These are phyloP conservation scores for Alternaria atra DNA, from an alignment of 2,329 filamentous ascomycete species.

Conservation along the genomic window DNA sequence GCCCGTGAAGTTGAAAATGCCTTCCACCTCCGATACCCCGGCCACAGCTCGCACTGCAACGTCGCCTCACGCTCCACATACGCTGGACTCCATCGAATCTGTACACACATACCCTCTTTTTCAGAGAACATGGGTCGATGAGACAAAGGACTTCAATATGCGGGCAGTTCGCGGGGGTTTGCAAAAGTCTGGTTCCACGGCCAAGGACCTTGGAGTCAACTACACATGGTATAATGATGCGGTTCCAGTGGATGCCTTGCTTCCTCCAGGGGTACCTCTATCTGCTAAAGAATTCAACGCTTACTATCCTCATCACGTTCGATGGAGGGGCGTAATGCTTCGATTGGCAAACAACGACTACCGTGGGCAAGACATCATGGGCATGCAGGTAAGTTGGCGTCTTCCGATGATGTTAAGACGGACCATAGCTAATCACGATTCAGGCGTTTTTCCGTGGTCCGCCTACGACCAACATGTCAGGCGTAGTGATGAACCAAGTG, in stretches of 20 bases:
- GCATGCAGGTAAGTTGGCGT: slow-evolving; percentile 25
- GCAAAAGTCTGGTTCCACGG: background rate
- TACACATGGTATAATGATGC: slow-evolving; percentile 35
- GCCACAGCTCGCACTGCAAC: background rate
- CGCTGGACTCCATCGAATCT: slow-evolving; percentile 1
- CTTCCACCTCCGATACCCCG: background rate
- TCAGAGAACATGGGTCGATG: slow-evolving; percentile 29
- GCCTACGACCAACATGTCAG: slow-evolving; percentile 8
- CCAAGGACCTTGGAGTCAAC: background rate
- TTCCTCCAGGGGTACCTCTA: slow-evolving; percentile 37
- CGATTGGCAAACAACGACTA: slow-evolving; percentile 36
- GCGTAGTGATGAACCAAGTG: slow-evolving; percentile 19
- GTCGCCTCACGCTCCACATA: background rate
- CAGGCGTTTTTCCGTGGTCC: slow-evolving; percentile 31
- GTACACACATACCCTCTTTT: slow-evolving; percentile 12
- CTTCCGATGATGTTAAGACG: too few species aligned
- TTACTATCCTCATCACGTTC: slow-evolving; percentile 42
- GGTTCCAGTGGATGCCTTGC: slow-evolving; percentile 28
- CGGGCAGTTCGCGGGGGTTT: slow-evolving; percentile 3
- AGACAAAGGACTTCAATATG: slow-evolving; percentile 30
- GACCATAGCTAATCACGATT: background rate
- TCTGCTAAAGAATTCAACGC: slow-evolving; percentile 37
- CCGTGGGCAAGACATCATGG: slow-evolving; percentile 28
- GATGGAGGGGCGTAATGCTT: slow-evolving; percentile 32
- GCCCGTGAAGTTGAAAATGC: background rate